Conservation (phyloP, 257 asterid species). For the Solanum tacnaense region DNA sequence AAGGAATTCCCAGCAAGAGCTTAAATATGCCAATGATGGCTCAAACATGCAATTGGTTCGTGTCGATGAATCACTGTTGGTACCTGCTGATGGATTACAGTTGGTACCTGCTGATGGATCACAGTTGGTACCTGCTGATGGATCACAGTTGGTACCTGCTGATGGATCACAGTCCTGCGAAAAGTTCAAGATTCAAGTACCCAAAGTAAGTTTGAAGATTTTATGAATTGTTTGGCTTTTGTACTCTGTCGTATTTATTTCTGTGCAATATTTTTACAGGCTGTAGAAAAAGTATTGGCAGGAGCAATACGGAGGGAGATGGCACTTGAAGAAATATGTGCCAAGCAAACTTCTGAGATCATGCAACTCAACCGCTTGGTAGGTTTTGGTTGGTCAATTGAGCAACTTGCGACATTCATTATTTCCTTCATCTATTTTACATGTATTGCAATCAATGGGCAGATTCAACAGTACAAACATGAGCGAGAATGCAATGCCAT, state of each 20-base stretch:
- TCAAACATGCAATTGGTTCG: constrained; percentile 81
- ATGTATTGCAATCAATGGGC: constrained; percentile 13
- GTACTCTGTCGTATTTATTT: background rate
- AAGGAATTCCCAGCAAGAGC: constrained; percentile 24
- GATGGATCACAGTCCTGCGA: constrained; percentile 39
- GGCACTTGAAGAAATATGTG: constrained; percentile 87
- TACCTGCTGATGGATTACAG: constrained; percentile 45
- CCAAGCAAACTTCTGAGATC: constrained; percentile 72
- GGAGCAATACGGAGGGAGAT: constrained; percentile 99
- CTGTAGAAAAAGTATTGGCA: constrained; percentile 91
- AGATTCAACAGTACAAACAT: constrained; percentile 95
- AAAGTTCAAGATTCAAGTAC: constrained; percentile 52
- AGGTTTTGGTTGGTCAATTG: constrained; percentile 5
- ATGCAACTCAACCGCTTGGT: constrained; percentile 90
- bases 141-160: constrained; percentile 7
- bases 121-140: constrained; percentile 20
- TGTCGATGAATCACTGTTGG: constrained; percentile 56
- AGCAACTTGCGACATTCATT: background rate
- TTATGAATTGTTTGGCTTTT: background rate
- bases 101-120: constrained; percentile 16
- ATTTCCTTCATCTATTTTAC: constrained; percentile 1
- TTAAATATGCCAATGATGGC: constrained; percentile 23
- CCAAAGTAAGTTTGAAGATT: constrained; percentile 50
- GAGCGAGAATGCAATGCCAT: constrained; percentile 94
- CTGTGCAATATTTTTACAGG: constrained; percentile 34